Base-by-base conservation (phyloP, 176 grass and related monocot genomes). In the Themeda triandra region DNA sequence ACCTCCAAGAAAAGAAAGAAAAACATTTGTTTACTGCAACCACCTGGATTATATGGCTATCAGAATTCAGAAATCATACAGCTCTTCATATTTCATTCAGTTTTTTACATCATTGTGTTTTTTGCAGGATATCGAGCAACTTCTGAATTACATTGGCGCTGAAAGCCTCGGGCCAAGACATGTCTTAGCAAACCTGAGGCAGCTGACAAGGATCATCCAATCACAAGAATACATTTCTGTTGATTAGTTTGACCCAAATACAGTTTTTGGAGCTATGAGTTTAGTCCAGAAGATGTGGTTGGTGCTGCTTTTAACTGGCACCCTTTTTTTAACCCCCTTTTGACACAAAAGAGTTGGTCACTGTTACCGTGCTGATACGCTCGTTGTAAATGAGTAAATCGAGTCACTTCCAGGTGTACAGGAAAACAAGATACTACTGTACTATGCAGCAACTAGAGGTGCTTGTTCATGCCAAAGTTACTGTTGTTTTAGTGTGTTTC, bases 141-240 rank as follows among this genome's bases (percentile, higher is more conserved):
- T 96, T 81, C 71, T 96, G 60, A 96, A 99, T 65, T 93, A 95
- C 84, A 77, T 99, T 76, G 93, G 86, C 1, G 93, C 86, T 23
- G 93, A 98, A 81, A 98, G 91, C 72, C 82, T 95, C 49, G 96
- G 91, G 4, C 96, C 96, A 14, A 95, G 93, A 73, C 93, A 95
- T 83, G 86, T 95, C 80, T 87, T 98, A 77, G 87, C 96, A 88
- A 98, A 99, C 81, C 81, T 99, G 21, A 99, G 92, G 83, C 93
- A 99, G 77, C 89, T 99, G 64, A 91, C 87, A 78, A 73, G 6
- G 53, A 88, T 99, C 80, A 87, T 96, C 81, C 87, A 78, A 81
- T 99, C 96, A 49, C 63, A 89, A 36, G 81, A 84, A 46, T 99
- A 85, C 80, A 81, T 89, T 86, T 77, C 62, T 86, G 78, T 36